Evolutionary conservation across 1,284 basidiomycete genomes (phyloP), one percentile per base, ranked within the genome.

Genomic region (Tilletia indica): DNA sequence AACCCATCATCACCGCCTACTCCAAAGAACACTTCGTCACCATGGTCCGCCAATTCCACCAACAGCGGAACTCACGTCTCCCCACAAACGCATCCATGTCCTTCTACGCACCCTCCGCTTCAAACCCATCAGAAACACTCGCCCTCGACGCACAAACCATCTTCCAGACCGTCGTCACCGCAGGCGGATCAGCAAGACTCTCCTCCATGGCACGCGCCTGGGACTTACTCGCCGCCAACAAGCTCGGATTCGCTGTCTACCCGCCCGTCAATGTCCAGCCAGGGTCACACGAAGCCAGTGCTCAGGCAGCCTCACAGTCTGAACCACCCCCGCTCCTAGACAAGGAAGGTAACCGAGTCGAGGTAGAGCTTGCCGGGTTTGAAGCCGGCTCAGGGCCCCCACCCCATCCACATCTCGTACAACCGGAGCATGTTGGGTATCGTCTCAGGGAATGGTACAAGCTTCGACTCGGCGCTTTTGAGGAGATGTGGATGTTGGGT

Each of bases 401-500:
- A 8, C 61, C 61, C 3, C 61, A 64, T 39, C 61, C 61, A 6
- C 61, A 64, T 21, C 61, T 64, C 0, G 61, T 64, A 2, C 31
- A n/a, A 14, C 16, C 61, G 16, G 61, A 64, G 39, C 36, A 39
- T 34, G 36, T 64, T 11, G 61, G 61, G 38, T 36, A 64, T 6
- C 34, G 61, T 4, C 61, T 64, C 3, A 38, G 34, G 36, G 61
- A 64, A 6, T 64, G 61, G 61, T 64, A 38, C 61, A 64, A 39
- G 34, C 19, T 14, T 19, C 31, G 61, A 11, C 61, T 64, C 31
- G 61, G 61, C 38, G 61, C 31, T 2, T 64, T 64, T 39, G 61
- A 64, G 36, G 61, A 64, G 61, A 64, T 64, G 61, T 64, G 61
- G 61, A 64, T 64, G 61, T 16, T 64, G 16, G 21, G 61, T n/a